phyloP scores from a whole-genome alignment of 805 yeast genomes.

The Metschnikowia kunwiensis region DNA sequence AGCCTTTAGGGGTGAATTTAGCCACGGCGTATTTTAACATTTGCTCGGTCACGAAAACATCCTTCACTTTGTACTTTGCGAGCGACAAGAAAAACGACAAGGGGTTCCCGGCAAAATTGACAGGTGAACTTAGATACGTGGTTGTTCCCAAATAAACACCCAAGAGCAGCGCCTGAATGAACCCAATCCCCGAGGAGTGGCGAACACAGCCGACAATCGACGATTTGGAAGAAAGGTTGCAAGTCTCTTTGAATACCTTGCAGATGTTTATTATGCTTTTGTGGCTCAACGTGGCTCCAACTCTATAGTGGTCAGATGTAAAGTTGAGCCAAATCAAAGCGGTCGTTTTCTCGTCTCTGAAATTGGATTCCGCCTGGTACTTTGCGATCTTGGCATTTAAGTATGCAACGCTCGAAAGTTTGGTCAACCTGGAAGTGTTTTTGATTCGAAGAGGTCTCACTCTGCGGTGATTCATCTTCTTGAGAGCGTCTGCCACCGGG shows the following conservation, averaged over 20 bases:
- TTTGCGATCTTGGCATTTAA: slow-evolving; percentile 44
- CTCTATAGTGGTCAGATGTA: slow-evolving; percentile 67
- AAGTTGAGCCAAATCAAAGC: slow-evolving; percentile 67
- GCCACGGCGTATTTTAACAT: slow-evolving; percentile 75
- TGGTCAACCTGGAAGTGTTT: slow-evolving; percentile 61
- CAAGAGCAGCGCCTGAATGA: slow-evolving; percentile 75
- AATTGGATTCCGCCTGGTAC: slow-evolving; percentile 39
- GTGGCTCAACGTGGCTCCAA: slow-evolving; percentile 59
- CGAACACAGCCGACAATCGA: slow-evolving; percentile 85
- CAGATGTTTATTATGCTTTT: slow-evolving; percentile 70
- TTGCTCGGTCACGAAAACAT: slow-evolving; percentile 78
- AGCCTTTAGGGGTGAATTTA: slow-evolving; percentile 56
- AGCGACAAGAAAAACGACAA: slow-evolving; percentile 63
- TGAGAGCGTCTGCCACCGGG: slow-evolving; percentile 56
- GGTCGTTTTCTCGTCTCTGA: slow-evolving; percentile 40
- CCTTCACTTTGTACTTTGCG: slow-evolving; percentile 77
- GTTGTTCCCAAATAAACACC: slow-evolving; percentile 87
- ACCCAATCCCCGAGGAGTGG: slow-evolving; percentile 82
- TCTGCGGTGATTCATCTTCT: slow-evolving; percentile 38
- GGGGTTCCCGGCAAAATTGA: slow-evolving; percentile 75
- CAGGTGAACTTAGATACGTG: slow-evolving; percentile 75
- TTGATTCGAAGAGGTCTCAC: slow-evolving; percentile 50
- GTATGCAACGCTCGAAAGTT: slow-evolving; percentile 35
- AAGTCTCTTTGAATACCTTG: slow-evolving; percentile 87
- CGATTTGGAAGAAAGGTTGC: slow-evolving; percentile 68